A percentile compares a stretch with the other conserved stretches of the same genome.
Conservation (phyloP, 2,329 filamentous ascomycete species). For the Pseudogymnoascus sp. region DNA sequence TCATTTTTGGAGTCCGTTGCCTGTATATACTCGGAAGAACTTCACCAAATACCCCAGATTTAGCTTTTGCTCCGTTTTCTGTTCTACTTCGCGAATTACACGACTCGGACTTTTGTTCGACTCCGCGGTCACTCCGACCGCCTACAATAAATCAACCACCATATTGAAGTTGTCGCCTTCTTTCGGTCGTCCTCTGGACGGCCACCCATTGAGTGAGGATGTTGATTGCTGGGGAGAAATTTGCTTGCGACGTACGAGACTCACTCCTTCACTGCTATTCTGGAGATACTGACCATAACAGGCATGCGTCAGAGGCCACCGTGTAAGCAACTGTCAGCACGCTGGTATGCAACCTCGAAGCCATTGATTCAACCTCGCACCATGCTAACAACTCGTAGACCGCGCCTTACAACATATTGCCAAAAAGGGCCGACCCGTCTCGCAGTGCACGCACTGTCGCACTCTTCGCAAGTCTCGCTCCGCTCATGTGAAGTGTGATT, state of each 20-base stretch:
- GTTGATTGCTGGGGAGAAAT: constrained; percentile 94
- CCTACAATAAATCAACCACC: constrained; percentile 17
- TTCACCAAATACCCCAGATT: constrained; percentile 14
- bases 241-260: constrained; percentile 71
- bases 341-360: constrained; percentile 55
- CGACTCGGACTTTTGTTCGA: constrained; percentile 10
- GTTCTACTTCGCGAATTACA: constrained; percentile 14
- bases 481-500: constrained; percentile 93
- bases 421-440: constrained; percentile 94
- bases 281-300: background rate
- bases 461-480: constrained; percentile 91
- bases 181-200: constrained; percentile 21
- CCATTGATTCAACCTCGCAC: constrained; percentile 14
- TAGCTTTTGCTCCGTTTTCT: constrained; percentile 9
- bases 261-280: background rate
- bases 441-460: constrained; percentile 96
- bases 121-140: constrained; percentile 14
- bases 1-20: constrained; percentile 6
- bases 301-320: constrained; percentile 85
- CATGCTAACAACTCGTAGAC: constrained; percentile 44
- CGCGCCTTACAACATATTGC: constrained; percentile 89
- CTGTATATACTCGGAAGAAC: constrained; percentile 11
- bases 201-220: constrained; percentile 37
- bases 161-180: constrained; percentile 16
- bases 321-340: constrained; percentile 97